phyloP scores from a whole-genome alignment of 352 stramenopile species.

The Blastocystis sp. region DNA sequence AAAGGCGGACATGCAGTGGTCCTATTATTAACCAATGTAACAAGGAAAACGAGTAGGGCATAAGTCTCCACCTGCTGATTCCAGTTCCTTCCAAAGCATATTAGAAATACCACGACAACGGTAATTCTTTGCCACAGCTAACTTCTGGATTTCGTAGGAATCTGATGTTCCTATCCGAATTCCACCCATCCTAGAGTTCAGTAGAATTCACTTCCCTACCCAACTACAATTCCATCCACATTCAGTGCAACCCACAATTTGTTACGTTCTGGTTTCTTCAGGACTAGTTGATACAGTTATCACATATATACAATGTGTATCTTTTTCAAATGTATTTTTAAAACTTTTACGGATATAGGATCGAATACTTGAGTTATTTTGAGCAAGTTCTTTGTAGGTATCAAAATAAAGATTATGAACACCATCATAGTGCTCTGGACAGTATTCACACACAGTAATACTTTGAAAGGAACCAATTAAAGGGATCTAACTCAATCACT shows the following conservation, averaged over 20 bases:
- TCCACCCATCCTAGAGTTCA: constrained; percentile 11
- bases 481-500: background rate
- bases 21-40: background rate
- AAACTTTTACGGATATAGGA: background rate
- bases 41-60: background rate
- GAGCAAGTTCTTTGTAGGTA: background rate
- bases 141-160: constrained; percentile 35
- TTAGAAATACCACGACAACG: background rate
- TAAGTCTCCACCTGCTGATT: background rate
- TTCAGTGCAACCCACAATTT: constrained; percentile 4
- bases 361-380: background rate
- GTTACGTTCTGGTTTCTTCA: constrained; percentile 10
- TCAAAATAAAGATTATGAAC: background rate
- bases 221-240: background rate
- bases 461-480: background rate
- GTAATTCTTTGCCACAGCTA: background rate
- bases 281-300: background rate
- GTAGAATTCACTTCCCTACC: background rate
- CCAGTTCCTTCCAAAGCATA: background rate
- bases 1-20: constrained; percentile 1
- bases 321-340: background rate
- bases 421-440: background rate
- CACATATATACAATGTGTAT: background rate
- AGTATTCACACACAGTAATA: background rate
- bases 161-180: background rate